Evolutionary conservation across 768 basidiomycete species (phyloP).

Genomic region (Multifurca ochricompacta): DNA sequence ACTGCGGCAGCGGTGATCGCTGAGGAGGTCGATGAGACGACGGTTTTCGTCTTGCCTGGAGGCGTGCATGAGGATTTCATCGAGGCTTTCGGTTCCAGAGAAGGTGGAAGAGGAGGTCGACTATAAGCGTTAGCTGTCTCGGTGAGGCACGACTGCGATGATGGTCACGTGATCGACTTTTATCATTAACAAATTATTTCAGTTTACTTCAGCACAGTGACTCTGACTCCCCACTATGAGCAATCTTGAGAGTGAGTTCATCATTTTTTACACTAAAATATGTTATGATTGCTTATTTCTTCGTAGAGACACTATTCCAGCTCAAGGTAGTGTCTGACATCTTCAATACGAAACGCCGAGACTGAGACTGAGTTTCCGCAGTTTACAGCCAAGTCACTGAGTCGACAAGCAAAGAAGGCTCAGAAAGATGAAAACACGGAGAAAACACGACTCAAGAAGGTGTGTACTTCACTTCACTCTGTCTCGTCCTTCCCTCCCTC

Average conservation of each 20-base stretch:
- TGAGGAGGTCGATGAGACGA: neutral
- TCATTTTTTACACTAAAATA: neutral
- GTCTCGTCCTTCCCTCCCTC: neutral
- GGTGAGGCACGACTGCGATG: too few relatives aligned
- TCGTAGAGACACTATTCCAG: constrained; percentile 91
- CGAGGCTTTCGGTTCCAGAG: neutral
- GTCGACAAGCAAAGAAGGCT: constrained; percentile 93
- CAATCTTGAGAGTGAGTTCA: constrained; percentile 81
- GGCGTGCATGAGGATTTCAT: constrained; percentile 16
- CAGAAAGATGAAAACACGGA: constrained; percentile 90
- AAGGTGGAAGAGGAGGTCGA: neutral
- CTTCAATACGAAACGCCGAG: neutral
- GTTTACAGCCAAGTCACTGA: constrained; percentile 98
- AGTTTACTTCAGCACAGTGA: neutral
- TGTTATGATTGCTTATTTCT: constrained; percentile 26
- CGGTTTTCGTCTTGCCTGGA: neutral
- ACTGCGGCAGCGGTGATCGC: neutral
- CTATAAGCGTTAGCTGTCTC: too few relatives aligned
- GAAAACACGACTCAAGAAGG: constrained; percentile 91
- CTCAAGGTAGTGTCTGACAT: constrained; percentile 63
- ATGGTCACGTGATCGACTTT: neutral
- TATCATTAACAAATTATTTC: neutral
- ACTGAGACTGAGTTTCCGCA: constrained; percentile 28
- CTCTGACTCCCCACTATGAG: too few relatives aligned
- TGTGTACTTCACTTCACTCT: constrained; percentile 26